Conservation (phyloP, 352 stramenopile genomes). For the Globisporangium acanthophoron region DNA sequence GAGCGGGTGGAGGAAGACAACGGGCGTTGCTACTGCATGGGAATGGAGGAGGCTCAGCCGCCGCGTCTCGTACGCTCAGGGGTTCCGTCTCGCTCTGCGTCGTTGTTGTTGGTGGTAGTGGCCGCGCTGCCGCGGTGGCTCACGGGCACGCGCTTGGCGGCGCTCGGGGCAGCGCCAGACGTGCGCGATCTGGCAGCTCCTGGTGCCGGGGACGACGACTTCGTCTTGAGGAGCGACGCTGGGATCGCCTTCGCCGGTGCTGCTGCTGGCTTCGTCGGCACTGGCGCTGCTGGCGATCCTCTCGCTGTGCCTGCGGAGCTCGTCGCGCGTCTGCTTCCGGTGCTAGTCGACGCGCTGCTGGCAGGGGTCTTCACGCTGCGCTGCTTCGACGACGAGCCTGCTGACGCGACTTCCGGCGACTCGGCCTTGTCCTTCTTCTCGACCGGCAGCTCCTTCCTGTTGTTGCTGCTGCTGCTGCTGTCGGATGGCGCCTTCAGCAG, state of each 20-base stretch:
- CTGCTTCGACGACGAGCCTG: background rate
- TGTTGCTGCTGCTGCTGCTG: conserved; percentile 14
- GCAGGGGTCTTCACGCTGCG: background rate
- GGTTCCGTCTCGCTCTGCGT: conserved; percentile 20
- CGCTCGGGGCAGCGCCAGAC: background rate
- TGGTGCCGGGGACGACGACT: background rate
- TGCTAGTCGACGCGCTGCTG: background rate
- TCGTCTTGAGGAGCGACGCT: background rate
- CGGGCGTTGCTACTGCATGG: background rate
- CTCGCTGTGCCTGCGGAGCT: conserved; percentile 3
- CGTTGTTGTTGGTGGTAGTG: conserved; percentile 24
- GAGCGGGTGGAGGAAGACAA: background rate
- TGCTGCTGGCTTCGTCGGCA: background rate
- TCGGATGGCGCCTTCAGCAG: conserved; percentile 24
- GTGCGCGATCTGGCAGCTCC: background rate
- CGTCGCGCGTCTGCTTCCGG: background rate
- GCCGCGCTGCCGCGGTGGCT: conserved; percentile 9
- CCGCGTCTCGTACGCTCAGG: conserved; percentile 12
- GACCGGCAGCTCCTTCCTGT: conserved; percentile 2
- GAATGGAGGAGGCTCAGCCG: background rate
- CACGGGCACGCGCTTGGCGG: conserved; percentile 3
- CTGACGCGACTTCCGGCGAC: conserved; percentile 1
- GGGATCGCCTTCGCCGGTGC: background rate
- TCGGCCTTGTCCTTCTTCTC: conserved; percentile 7
- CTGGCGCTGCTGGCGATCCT: background rate